Conservation (phyloP, 306 rosid species). For the Acacia melanoxylon region DNA sequence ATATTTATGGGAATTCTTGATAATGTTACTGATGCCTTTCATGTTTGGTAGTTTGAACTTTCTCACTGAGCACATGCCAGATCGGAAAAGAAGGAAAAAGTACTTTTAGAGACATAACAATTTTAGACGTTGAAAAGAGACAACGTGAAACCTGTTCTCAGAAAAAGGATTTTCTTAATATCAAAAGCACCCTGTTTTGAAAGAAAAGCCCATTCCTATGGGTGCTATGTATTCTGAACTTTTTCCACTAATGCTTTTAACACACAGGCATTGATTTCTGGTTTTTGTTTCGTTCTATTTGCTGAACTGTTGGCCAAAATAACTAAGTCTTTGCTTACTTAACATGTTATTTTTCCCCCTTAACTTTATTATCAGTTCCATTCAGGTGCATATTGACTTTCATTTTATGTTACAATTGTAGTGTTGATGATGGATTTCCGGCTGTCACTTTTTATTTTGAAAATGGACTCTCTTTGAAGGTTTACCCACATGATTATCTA, state of each 20-base stretch:
- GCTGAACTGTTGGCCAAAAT: not conserved
- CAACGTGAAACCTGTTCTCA: not conserved
- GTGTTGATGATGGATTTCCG: constrained; percentile 94
- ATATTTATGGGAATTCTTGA: constrained; percentile 18
- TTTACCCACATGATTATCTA: constrained; percentile 90
- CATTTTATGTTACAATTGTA: constrained; percentile 47
- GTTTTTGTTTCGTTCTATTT: not conserved
- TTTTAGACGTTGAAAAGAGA: not conserved
- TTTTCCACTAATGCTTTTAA: constrained; percentile 18
- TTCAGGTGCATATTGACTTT: constrained; percentile 15
- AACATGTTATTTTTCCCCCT: not conserved
- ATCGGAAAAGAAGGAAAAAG: not conserved
- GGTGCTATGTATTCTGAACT: constrained; percentile 19
- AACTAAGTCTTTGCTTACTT: not conserved
- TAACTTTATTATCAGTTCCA: constrained; percentile 27
- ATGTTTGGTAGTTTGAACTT: constrained; percentile 7
- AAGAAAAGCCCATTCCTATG: not conserved
- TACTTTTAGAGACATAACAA: not conserved
- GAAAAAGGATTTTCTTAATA: not conserved
- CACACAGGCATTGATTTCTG: not conserved
- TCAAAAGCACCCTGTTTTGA: not conserved
- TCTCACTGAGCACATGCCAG: not conserved
- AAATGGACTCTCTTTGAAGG: constrained; percentile 84
- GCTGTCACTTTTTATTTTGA: constrained; percentile 74
- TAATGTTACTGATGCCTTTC: constrained; percentile 14